phyloP scores from a whole-genome alignment of 2,329 filamentous ascomycete genomes.

The Exophiala dermatitidis region DNA sequence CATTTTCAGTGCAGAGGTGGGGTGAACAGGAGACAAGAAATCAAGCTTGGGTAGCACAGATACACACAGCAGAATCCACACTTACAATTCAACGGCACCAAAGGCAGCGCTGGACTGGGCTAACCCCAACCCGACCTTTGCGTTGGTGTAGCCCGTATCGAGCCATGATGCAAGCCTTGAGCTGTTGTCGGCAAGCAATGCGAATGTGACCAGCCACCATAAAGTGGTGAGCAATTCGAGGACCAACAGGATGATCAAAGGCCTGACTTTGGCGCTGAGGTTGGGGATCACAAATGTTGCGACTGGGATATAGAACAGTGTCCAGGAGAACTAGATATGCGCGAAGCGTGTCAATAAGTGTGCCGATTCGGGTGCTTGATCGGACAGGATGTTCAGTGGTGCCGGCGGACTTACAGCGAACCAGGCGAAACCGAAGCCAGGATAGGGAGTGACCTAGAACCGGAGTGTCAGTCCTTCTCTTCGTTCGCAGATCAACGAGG shows the following conservation, averaged over 20 bases:
- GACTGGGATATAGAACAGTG: constrained; percentile 4
- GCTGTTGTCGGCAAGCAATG: constrained; percentile 2
- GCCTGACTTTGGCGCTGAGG: background rate
- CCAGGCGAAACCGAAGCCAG: constrained; percentile 9
- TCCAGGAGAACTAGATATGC: constrained; percentile 6
- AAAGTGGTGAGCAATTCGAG: constrained; percentile 7
- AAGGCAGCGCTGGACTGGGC: constrained; percentile 2
- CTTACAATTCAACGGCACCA: constrained; percentile 9
- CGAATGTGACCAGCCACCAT: constrained; percentile 11
- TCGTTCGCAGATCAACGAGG: background rate
- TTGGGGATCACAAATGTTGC: constrained; percentile 2
- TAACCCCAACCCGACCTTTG: background rate
- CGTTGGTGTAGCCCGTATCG: background rate
- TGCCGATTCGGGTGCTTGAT: no score
- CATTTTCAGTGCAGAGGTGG: no score
- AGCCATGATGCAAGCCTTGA: background rate
- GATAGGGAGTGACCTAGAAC: background rate
- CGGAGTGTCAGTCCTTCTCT: background rate
- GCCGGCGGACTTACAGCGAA: constrained; percentile 3
- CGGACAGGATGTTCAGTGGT: no score
- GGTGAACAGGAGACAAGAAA: background rate
- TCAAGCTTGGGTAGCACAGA: background rate
- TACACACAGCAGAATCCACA: background rate
- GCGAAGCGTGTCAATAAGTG: no score
- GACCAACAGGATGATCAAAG: constrained; percentile 2